A percentile compares a stretch with the other conserved stretches of the same genome.
These are phyloP conservation scores for Stagonosporopsis rhizophila DNA, from an alignment of 2,329 filamentous ascomycete species.

Conservation along the genomic window DNA sequence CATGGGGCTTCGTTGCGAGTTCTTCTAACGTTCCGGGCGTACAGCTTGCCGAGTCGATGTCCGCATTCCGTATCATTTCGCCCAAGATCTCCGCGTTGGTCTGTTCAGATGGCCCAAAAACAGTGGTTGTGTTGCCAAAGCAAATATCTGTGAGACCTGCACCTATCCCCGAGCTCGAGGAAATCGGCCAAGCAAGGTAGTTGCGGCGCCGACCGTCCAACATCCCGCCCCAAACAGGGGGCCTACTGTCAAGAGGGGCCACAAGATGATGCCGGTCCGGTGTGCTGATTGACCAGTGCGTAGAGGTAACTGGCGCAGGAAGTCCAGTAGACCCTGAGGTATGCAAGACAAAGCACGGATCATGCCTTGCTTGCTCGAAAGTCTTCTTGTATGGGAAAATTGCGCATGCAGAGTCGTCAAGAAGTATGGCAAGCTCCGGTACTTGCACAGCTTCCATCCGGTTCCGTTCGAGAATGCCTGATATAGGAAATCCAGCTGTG, in stretches of 20 bases:
- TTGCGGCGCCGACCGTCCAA: slow-evolving; percentile 19
- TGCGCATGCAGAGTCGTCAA: slow-evolving; percentile 25
- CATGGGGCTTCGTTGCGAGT: slow-evolving; percentile 23
- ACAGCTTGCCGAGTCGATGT: slow-evolving; percentile 30
- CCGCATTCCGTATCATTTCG: slow-evolving; percentile 26
- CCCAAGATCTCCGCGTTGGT: slow-evolving; percentile 23
- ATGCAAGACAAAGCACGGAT: slow-evolving; percentile 47
- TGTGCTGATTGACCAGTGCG: slow-evolving; percentile 29
- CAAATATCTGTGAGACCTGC: slow-evolving; percentile 20
- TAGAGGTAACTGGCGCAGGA: slow-evolving; percentile 48
- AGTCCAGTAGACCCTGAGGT: slow-evolving; percentile 49
- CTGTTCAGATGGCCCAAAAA: slow-evolving; percentile 30
- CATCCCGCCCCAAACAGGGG: slow-evolving; percentile 24
- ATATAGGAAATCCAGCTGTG: slow-evolving; percentile 33
- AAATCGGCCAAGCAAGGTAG: slow-evolving; percentile 29
- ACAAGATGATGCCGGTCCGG: slow-evolving; percentile 30
- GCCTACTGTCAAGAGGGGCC: slow-evolving; percentile 26
- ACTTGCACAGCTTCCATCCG: slow-evolving; percentile 34
- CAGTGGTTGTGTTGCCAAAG: slow-evolving; percentile 27
- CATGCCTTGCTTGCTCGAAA: slow-evolving; percentile 41
- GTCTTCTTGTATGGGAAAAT: slow-evolving; percentile 31
- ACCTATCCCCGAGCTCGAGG: slow-evolving; percentile 30
- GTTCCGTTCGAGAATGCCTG: slow-evolving; percentile 32
- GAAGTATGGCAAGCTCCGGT: slow-evolving; percentile 35
- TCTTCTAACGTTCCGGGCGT: slow-evolving; percentile 32